Conservation (phyloP, 139 green algal species). For the Micromonas commoda region DNA sequence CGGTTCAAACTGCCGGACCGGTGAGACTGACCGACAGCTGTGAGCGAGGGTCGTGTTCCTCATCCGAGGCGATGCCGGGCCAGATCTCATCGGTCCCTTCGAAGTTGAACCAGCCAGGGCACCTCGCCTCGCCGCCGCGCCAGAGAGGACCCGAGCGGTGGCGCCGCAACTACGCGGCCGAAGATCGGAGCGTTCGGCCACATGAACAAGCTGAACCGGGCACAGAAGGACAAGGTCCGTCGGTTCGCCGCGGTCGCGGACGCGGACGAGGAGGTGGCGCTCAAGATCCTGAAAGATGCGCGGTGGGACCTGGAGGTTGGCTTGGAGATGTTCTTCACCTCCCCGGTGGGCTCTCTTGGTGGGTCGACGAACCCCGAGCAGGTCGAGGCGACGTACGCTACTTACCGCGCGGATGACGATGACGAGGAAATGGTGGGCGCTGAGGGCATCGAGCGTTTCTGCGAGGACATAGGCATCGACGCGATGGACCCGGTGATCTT, state of each 20-base stretch:
- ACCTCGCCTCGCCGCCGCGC: too few species aligned
- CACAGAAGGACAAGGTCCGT: background rate
- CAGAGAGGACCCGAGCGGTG: too few species aligned
- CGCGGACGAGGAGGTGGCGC: background rate
- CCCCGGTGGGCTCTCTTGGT: background rate
- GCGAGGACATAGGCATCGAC: background rate
- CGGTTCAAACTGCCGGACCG: too few species aligned
- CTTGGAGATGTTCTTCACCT: constrained; percentile 1
- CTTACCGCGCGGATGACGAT: background rate
- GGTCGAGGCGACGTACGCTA: background rate
- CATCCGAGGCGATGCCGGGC: too few species aligned
- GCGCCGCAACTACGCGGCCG: too few species aligned
- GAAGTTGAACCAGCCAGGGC: too few species aligned
- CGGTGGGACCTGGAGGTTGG: background rate
- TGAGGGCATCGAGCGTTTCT: constrained; percentile 5
- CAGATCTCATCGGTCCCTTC: too few species aligned
- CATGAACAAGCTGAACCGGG: background rate
- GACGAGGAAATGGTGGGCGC: constrained; percentile 7
- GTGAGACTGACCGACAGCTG: too few species aligned
- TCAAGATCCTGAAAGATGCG: constrained; percentile 4
- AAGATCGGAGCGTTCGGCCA: too few species aligned
- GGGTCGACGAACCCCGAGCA: background rate
- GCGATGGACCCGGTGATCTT: constrained; percentile 15
- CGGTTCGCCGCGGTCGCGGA: background rate
- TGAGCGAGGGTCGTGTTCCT: too few species aligned